These are phyloP conservation scores for Geranium incanum DNA, from an alignment of 441 rosid species.

Conservation along the genomic window DNA sequence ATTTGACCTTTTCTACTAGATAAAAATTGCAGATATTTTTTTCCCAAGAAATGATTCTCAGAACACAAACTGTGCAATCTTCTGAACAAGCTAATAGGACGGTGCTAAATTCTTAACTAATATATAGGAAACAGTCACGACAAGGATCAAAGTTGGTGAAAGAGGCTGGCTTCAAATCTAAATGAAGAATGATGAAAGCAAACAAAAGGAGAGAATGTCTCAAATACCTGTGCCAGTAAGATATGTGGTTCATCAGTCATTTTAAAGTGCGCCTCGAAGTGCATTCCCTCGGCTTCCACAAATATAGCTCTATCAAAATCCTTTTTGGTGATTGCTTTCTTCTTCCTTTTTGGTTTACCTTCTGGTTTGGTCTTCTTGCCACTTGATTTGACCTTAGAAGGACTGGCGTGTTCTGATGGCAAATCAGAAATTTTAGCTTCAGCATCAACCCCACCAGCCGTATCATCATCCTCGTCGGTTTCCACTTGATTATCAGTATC, in stretches of 20 bases:
- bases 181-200: not conserved
- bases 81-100: not conserved
- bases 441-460: conserved; percentile 10
- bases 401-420: conserved; percentile 18
- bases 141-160: not conserved
- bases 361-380: conserved; percentile 27
- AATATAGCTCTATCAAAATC: conserved; percentile 49
- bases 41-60: not conserved
- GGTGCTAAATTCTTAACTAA: too few relatives aligned
- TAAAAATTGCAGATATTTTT: too few relatives aligned
- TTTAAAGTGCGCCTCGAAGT: conserved; percentile 73
- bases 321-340: conserved; percentile 19
- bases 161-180: not conserved
- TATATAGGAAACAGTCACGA: not conserved
- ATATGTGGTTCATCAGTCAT: conserved; percentile 70
- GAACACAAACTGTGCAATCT: not conserved
- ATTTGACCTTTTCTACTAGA: not conserved
- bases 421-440: conserved; percentile 23
- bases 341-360: conserved; percentile 29
- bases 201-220: not conserved
- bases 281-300: conserved; percentile 36
- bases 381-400: conserved; percentile 23
- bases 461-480: conserved; percentile 30
- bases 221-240: conserved; percentile 75
- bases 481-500: conserved; percentile 34